phyloP scores from a whole-genome alignment of 768 basidiomycete genomes.

The Lactarius indigo region DNA sequence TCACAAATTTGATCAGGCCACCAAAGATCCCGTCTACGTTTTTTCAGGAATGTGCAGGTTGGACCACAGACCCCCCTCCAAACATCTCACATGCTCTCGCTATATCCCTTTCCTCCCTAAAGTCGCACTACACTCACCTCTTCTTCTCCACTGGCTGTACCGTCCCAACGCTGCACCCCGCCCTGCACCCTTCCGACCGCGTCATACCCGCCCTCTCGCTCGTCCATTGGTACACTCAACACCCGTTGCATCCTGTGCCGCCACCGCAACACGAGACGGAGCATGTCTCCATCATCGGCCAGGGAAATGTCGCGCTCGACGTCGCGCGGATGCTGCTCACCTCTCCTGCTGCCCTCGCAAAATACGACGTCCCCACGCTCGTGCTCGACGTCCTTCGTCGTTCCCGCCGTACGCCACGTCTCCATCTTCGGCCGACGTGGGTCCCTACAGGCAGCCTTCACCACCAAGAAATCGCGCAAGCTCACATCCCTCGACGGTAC shows the following conservation, averaged over 20 bases:
- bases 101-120: slow-evolving; percentile 59
- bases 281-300: slow-evolving; percentile 85
- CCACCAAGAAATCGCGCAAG: slow-evolving; percentile 90
- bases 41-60: slow-evolving; percentile 88
- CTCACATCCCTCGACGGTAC: slow-evolving; percentile 61
- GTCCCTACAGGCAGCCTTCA: slow-evolving; percentile 85
- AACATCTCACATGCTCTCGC: slow-evolving; percentile 50
- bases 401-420: slow-evolving; percentile 69
- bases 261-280: slow-evolving; percentile 60
- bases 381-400: slow-evolving; percentile 65
- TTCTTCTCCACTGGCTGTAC: slow-evolving; percentile 87
- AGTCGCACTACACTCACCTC: slow-evolving; percentile 77
- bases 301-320: slow-evolving; percentile 94
- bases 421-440: slow-evolving; percentile 85
- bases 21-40: slow-evolving; percentile 78
- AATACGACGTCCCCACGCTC: slow-evolving; percentile 73
- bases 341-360: slow-evolving; percentile 51
- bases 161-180: slow-evolving; percentile 54
- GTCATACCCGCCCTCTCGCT: slow-evolving; percentile 75
- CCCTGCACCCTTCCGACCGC: slow-evolving; percentile 44
- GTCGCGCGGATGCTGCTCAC: slow-evolving; percentile 87
- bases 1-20: slow-evolving; percentile 86
- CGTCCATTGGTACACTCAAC: slow-evolving; percentile 96
- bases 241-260: slow-evolving; percentile 64
- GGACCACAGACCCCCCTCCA: slow-evolving; percentile 32